Conservation (phyloP, 805 yeast genomes). For the Starmerella stellata region DNA sequence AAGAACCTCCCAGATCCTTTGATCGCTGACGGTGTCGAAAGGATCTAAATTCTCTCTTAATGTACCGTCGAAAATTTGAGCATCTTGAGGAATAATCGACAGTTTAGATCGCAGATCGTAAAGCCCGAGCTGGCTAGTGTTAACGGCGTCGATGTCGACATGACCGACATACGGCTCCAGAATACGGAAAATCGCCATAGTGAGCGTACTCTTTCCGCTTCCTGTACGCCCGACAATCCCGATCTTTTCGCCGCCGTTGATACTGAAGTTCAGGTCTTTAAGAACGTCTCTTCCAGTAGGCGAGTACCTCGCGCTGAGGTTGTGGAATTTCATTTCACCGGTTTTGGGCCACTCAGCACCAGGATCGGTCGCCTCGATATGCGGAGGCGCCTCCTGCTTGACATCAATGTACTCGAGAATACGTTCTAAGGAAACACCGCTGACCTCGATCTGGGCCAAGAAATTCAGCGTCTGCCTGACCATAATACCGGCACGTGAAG, state of each 20-base stretch:
- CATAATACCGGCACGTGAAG: slow-evolving; percentile 68
- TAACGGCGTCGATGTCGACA: slow-evolving; percentile 54
- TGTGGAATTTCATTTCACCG: slow-evolving; percentile 49
- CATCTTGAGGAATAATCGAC: slow-evolving; percentile 84
- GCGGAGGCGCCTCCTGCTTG: slow-evolving; percentile 66
- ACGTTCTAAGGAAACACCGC: slow-evolving; percentile 72
- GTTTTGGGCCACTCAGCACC: slow-evolving; percentile 49
- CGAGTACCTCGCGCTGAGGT: slow-evolving; percentile 67
- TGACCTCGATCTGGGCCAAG: slow-evolving; percentile 86
- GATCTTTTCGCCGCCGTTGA: slow-evolving; percentile 60
- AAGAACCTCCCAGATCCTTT: slow-evolving; percentile 58
- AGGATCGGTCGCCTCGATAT: slow-evolving; percentile 52
- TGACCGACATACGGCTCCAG: slow-evolving; percentile 56
- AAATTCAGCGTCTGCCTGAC: slow-evolving; percentile 80
- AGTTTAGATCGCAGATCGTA: slow-evolving; percentile 57
- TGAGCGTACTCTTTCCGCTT: slow-evolving; percentile 79
- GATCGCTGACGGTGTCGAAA: slow-evolving; percentile 43
- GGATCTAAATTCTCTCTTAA: slow-evolving; percentile 80
- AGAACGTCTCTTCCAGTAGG: slow-evolving; percentile 61
- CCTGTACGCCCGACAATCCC: slow-evolving; percentile 97
- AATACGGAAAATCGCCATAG: slow-evolving; percentile 66
- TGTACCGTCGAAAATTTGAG: slow-evolving; percentile 79
- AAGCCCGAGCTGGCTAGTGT: slow-evolving; percentile 52
- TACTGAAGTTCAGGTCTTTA: slow-evolving; percentile 42
- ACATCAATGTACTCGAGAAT: slow-evolving; percentile 66